phyloP scores from a whole-genome alignment of 202 grass and related monocot genomes.

The Carex arenaria region DNA sequence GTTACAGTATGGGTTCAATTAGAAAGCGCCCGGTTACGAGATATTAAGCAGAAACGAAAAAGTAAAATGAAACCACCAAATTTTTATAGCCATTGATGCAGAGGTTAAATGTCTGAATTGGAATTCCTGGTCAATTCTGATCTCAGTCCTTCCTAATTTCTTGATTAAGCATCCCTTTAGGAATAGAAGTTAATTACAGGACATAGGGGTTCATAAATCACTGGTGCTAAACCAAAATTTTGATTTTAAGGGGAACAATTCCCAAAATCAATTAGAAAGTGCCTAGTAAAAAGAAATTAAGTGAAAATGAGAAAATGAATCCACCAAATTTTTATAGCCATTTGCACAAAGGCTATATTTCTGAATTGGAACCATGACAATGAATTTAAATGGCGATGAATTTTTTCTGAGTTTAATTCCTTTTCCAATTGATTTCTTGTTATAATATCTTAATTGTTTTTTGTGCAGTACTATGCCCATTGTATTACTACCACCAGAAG shows the following conservation, averaged over 20 bases:
- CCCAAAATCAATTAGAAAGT: neutral
- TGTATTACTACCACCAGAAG: slow-evolving; percentile 66
- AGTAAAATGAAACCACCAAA: neutral
- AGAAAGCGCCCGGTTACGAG: neutral
- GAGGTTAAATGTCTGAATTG: neutral
- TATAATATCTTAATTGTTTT: neutral
- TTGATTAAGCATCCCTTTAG: neutral
- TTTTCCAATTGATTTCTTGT: neutral
- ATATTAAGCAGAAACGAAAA: neutral
- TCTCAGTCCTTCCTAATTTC: neutral
- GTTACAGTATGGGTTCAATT: neutral
- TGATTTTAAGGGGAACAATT: neutral
- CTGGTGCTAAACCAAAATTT: neutral
- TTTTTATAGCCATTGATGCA: neutral
- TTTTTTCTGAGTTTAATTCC: neutral
- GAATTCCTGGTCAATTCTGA: neutral
- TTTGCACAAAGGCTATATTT: neutral
- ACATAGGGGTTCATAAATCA: neutral
- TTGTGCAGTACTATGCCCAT: slow-evolving; percentile 59
- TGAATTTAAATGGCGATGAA: neutral
- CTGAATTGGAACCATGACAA: neutral
- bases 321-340: neutral
- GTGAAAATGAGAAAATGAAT: no score
- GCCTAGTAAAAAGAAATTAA: neutral
- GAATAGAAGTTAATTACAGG: neutral